phyloP scores from a whole-genome alignment of 1,284 basidiomycete species.

The Fomitopsis betulina region DNA sequence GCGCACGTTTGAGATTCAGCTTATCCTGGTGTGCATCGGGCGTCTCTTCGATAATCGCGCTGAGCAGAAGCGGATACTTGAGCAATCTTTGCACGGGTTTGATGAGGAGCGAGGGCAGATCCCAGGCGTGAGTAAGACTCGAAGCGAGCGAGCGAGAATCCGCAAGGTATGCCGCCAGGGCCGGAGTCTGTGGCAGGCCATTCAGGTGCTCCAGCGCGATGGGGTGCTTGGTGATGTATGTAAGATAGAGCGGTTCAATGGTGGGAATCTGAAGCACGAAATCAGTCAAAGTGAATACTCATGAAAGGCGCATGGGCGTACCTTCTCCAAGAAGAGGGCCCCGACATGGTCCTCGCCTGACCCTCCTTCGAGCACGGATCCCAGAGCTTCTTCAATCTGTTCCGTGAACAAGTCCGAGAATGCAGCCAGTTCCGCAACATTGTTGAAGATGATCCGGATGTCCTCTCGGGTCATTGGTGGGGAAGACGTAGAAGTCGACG shows the following conservation, averaged over 20 bases:
- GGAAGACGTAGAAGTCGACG: conserved; percentile 17
- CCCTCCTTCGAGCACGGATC: conserved; percentile 46
- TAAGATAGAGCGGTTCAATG: conserved; percentile 76
- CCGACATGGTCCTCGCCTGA: conserved; percentile 74
- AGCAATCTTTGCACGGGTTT: conserved; percentile 87
- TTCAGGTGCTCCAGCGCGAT: conserved; percentile 70
- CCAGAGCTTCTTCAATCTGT: conserved; percentile 52
- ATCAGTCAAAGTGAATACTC: not conserved
- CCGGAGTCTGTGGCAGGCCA: conserved; percentile 48
- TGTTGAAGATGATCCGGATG: conserved; percentile 73
- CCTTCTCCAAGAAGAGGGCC: conserved; percentile 69
- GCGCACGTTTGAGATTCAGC: conserved; percentile 59
- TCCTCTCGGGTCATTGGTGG: conserved; percentile 73
- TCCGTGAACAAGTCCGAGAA: conserved; percentile 69
- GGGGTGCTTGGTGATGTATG: conserved; percentile 86
- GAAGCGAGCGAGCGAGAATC: conserved; percentile 69
- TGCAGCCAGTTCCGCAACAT: conserved; percentile 70
- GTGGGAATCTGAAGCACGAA: conserved; percentile 55
- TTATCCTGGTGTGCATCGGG: conserved; percentile 75
- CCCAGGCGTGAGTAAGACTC: conserved; percentile 86
- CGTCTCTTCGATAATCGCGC: conserved; percentile 77
- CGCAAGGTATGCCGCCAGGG: conserved; percentile 61
- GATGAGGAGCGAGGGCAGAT: conserved; percentile 87
- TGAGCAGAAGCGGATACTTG: conserved; percentile 87
- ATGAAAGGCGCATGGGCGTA: conserved; percentile 29